Conservation (phyloP, 257 asterid species). For the Solanum etuberosum region DNA sequence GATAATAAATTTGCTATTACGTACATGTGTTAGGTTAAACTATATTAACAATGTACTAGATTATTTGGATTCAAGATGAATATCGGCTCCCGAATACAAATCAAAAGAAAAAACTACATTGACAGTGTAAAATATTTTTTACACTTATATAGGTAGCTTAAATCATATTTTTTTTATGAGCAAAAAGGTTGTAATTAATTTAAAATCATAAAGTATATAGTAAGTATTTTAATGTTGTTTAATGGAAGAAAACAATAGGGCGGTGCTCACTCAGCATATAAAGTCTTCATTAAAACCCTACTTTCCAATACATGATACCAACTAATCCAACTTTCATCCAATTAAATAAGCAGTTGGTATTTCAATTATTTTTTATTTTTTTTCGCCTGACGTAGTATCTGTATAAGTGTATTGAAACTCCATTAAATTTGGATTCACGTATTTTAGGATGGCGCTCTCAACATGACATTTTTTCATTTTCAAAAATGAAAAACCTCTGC, state of each 20-base stretch:
- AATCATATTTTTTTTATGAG: neutral
- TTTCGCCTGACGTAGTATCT: rapidly evolving
- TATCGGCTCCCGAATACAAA: too few species aligned
- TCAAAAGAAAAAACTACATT: neutral
- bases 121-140: neutral
- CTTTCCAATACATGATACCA: neutral
- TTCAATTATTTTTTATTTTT: neutral
- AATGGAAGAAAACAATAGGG: neutral
- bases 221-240: neutral
- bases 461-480: neutral
- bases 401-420: neutral
- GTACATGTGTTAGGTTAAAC: neutral
- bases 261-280: neutral
- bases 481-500: rapidly evolving
- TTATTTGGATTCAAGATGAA: too few species aligned
- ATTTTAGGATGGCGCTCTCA: neutral
- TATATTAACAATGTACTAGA: too few species aligned
- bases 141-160: neutral
- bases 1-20: too few species aligned
- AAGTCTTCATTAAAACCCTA: neutral
- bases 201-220: neutral
- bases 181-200: neutral
- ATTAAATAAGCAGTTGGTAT: neutral
- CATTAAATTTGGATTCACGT: neutral
- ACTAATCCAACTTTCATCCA: neutral